Evolutionary conservation across 2,329 filamentous ascomycete genomes (phyloP).

Genomic region (Penicillium olsonii): DNA sequence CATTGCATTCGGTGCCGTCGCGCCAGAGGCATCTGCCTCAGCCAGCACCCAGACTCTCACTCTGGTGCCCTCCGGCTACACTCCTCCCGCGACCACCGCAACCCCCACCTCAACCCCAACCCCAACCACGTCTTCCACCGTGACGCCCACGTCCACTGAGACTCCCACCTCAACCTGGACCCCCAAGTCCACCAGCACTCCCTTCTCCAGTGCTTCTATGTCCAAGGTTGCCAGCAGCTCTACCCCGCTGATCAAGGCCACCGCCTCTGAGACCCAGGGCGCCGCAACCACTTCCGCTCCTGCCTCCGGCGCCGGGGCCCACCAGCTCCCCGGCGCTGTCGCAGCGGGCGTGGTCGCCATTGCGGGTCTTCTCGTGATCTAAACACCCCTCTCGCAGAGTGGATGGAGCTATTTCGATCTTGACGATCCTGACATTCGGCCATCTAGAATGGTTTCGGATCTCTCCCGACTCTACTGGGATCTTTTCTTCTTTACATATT

Average conservation of each 20-base stretch:
- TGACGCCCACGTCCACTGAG: conserved; percentile 10
- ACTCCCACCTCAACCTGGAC: conserved; percentile 9
- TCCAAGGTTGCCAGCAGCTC: conserved; percentile 20
- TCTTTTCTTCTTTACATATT: conserved; percentile 7
- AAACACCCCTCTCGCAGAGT: conserved; percentile 10
- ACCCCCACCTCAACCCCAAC: conserved; percentile 19
- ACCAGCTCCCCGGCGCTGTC: conserved; percentile 28
- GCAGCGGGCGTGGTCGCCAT: conserved; percentile 34
- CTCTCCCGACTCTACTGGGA: conserved; percentile 1
- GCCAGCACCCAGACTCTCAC: conserved; percentile 31
- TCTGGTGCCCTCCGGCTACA: conserved; percentile 25
- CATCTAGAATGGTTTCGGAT: conserved; percentile 7
- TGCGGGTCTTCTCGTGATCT: conserved; percentile 38
- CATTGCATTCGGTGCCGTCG: conserved; percentile 31
- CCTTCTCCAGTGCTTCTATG: conserved; percentile 14
- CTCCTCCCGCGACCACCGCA: conserved; percentile 22
- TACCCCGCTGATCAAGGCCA: conserved; percentile 21
- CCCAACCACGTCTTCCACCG: conserved; percentile 2
- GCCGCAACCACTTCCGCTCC: conserved; percentile 13
- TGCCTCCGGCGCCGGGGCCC: conserved; percentile 23
- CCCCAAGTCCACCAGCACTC: conserved; percentile 16
- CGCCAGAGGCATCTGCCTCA: conserved; percentile 23
- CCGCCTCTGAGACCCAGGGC: conserved; percentile 7
- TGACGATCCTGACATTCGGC: conserved; percentile 7
- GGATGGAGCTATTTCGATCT: conserved; percentile 4